These are phyloP conservation scores for Heritiera littoralis DNA, from an alignment of 345 rosid species.

Conservation along the genomic window DNA sequence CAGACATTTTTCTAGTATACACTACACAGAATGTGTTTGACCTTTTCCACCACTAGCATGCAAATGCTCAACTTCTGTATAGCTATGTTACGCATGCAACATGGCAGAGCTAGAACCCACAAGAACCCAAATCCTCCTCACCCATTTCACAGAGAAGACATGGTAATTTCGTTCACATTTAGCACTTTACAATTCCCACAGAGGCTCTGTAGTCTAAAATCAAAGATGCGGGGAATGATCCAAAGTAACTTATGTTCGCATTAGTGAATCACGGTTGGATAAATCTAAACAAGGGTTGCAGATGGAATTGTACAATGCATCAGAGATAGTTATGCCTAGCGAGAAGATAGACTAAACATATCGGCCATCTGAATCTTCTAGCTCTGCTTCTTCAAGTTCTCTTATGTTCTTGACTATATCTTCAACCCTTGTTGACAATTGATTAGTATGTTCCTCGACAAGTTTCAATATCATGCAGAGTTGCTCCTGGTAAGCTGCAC, in stretches of 20 bases:
- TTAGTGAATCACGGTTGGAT: not conserved
- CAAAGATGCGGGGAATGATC: not conserved
- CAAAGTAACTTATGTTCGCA: not conserved
- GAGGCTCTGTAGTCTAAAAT: not conserved
- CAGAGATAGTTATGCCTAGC: slow-evolving; percentile 14
- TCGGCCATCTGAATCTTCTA: slow-evolving; percentile 30
- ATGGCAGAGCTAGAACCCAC: too few species aligned
- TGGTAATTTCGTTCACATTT: not conserved
- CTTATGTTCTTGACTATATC: slow-evolving; percentile 41
- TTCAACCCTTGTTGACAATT: slow-evolving; percentile 40
- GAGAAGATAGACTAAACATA: slow-evolving; percentile 13
- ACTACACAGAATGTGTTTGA: too few species aligned
- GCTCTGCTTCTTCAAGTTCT: slow-evolving; percentile 40
- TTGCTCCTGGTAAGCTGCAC: slow-evolving; percentile 44
- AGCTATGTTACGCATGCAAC: too few species aligned
- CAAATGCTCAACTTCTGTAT: too few species aligned
- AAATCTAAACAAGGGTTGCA: not conserved
- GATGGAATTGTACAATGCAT: slow-evolving; percentile 17
- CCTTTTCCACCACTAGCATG: too few species aligned
- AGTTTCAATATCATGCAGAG: slow-evolving; percentile 33
- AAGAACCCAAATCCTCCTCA: not conserved
- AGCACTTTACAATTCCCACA: not conserved
- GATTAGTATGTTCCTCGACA: slow-evolving; percentile 49
- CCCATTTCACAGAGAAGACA: not conserved
- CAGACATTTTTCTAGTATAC: not conserved